Percentiles rank a stretch among this genome's conserved stretches.
These are phyloP conservation scores for Arabidopsis lyrata DNA, from an alignment of 441 rosid species.

Conservation along the genomic window DNA sequence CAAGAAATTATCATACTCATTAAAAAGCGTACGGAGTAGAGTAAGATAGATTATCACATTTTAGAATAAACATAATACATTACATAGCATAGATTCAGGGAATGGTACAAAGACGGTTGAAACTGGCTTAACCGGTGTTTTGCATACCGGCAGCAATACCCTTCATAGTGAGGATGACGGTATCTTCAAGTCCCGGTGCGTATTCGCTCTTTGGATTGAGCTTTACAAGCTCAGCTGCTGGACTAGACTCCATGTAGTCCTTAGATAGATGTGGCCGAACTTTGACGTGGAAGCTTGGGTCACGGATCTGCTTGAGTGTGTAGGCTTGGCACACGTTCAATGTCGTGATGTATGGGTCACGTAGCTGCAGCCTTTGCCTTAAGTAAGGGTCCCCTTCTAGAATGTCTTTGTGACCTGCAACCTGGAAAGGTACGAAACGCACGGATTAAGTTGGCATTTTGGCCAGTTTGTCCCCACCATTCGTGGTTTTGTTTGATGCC, in stretches of 20 bases:
- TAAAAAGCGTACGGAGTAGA: background rate
- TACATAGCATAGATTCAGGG: slow-evolving; percentile 15
- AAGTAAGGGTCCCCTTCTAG: slow-evolving; percentile 93
- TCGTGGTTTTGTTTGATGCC: too few species aligned
- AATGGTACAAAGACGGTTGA: slow-evolving; percentile 20
- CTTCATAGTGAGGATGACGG: slow-evolving; percentile 95
- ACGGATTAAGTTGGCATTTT: background rate
- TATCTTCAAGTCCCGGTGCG: slow-evolving; percentile 90
- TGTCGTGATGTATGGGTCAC: slow-evolving; percentile 90
- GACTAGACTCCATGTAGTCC: slow-evolving; percentile 67
- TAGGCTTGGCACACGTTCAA: slow-evolving; percentile 91
- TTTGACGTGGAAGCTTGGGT: slow-evolving; percentile 70
- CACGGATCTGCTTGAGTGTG: slow-evolving; percentile 85
- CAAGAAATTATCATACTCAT: slow-evolving; percentile 19
- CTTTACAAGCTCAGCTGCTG: slow-evolving; percentile 72
- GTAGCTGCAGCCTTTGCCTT: slow-evolving; percentile 86
- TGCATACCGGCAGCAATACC: slow-evolving; percentile 96
- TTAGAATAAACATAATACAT: background rate
- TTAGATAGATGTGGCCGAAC: slow-evolving; percentile 72
- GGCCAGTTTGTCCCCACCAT: too few species aligned
- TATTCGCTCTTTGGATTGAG: slow-evolving; percentile 86
- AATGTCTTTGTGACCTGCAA: slow-evolving; percentile 89
- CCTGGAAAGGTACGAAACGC: slow-evolving; percentile 41
- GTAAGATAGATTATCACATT: slow-evolving; percentile 37
- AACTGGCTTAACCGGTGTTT: slow-evolving; percentile 79